A percentile compares a stretch with the other conserved stretches of the same genome.
Evolutionary conservation across 345 rosid species (phyloP).

Genomic region (Acer campestre): DNA sequence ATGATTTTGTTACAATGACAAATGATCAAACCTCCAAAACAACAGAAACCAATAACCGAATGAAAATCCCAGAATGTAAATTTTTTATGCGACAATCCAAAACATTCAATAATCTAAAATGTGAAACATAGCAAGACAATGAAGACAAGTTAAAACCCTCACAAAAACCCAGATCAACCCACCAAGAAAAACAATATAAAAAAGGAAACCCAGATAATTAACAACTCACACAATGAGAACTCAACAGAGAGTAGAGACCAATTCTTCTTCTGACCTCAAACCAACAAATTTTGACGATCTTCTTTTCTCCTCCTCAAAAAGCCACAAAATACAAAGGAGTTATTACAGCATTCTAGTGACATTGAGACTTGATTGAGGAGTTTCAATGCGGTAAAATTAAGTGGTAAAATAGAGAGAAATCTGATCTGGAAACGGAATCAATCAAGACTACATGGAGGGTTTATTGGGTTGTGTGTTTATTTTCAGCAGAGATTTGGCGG

Average conservation of each 20-base stretch:
- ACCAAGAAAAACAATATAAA: not conserved
- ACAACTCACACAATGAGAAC: not conserved
- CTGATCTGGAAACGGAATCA: constrained; percentile 25
- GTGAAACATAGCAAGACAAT: not conserved
- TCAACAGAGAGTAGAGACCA: not conserved
- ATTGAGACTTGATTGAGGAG: constrained; percentile 28
- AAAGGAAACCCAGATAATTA: not conserved
- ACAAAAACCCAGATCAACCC: not conserved
- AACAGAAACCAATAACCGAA: not conserved
- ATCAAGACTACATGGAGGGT: not conserved
- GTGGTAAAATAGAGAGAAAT: constrained; percentile 9
- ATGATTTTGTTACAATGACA: too few relatives aligned
- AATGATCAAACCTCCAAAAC: not conserved
- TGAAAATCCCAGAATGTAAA: not conserved
- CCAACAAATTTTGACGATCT: not conserved
- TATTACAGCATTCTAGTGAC: not conserved
- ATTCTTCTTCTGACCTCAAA: constrained; percentile 1
- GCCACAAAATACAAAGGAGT: not conserved
- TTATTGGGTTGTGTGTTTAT: constrained; percentile 26
- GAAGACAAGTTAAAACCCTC: too few relatives aligned
- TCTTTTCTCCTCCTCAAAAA: not conserved
- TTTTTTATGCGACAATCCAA: not conserved
- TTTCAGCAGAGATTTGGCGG: constrained; percentile 29
- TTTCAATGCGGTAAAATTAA: constrained; percentile 16
- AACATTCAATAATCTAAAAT: not conserved